These are phyloP conservation scores for Boletus sp. DNA, from an alignment of 768 basidiomycete species.

Conservation along the genomic window DNA sequence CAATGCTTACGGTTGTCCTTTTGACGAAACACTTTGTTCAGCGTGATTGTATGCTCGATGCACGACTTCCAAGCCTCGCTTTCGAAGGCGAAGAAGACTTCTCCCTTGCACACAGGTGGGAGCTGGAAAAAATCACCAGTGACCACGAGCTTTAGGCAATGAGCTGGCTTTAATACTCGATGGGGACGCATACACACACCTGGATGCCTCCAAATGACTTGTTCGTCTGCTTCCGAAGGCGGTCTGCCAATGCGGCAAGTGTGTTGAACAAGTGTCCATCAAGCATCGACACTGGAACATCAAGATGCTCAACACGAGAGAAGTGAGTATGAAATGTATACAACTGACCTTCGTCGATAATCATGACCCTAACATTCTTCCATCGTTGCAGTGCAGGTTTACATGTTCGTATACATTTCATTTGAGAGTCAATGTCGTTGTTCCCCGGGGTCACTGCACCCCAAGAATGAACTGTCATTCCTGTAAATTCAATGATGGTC, in stretches of 20 bases:
- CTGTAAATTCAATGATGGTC: slow-evolving; percentile 22
- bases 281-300: slow-evolving; percentile 63
- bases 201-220: slow-evolving; percentile 70
- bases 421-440: slow-evolving; percentile 43
- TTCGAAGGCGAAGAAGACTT: slow-evolving; percentile 65
- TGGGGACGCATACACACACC: slow-evolving; percentile 27
- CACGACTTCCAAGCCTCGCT: slow-evolving; percentile 44
- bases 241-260: slow-evolving; percentile 49
- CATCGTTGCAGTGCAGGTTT: slow-evolving; percentile 56
- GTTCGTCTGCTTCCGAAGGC: slow-evolving; percentile 47
- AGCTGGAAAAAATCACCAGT: slow-evolving; percentile 63
- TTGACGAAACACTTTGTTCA: slow-evolving; percentile 75
- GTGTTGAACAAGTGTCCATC: slow-evolving; percentile 62
- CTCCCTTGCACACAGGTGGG: slow-evolving; percentile 47
- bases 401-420: slow-evolving; percentile 49
- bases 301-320: not conserved
- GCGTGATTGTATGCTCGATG: slow-evolving; percentile 56
- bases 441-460: slow-evolving; percentile 53
- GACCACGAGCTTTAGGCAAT: slow-evolving; percentile 41
- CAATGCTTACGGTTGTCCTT: slow-evolving; percentile 57
- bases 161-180: not conserved
- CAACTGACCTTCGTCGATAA: slow-evolving; percentile 62
- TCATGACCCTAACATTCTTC: slow-evolving; percentile 54
- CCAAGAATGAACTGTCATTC: slow-evolving; percentile 60
- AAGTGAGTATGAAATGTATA: not conserved